These are phyloP conservation scores for Alternaria arbusti DNA, from an alignment of 2,329 filamentous ascomycete species.

Conservation along the genomic window DNA sequence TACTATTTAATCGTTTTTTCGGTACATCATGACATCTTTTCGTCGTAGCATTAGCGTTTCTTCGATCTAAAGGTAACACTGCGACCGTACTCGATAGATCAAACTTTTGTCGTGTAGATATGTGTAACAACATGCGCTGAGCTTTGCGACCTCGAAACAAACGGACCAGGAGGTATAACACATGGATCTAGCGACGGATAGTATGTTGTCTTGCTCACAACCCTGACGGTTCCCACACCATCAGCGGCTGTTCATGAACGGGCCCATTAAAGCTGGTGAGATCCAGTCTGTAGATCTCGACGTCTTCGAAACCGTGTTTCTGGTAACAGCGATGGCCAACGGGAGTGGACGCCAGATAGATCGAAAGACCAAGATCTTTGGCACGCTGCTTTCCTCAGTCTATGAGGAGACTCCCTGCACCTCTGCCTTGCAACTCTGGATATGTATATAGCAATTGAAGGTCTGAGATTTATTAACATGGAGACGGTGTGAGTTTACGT, in stretches of 20 bases:
- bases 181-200: no score
- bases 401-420: slow-evolving; percentile 31
- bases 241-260: slow-evolving; percentile 25
- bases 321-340: slow-evolving; percentile 29
- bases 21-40: no score
- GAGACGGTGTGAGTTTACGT: neutral
- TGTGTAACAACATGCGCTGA: no score
- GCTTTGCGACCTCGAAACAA: no score
- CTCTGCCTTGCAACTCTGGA: slow-evolving; percentile 30
- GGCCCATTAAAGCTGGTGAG: slow-evolving; percentile 23
- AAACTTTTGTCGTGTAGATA: no score
- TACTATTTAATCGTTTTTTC: no score
- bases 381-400: slow-evolving; percentile 30
- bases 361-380: slow-evolving; percentile 29
- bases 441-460: slow-evolving; percentile 38
- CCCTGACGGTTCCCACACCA: slow-evolving; percentile 15
- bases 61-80: no score
- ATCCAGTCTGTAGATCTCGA: slow-evolving; percentile 24
- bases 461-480: slow-evolving; percentile 13
- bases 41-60: no score
- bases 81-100: no score
- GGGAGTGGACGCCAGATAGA: slow-evolving; percentile 34
- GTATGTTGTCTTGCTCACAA: no score
- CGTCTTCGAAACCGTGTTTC: slow-evolving; percentile 34
- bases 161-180: no score